Conservation (phyloP, 176 grass and related monocot species). For the bread wheat (Triticum aestivum) region IWGSC_CS_RefSeq_v2.1 NC_057794.1:374027069-374027568, state of each 20-base stretch:
- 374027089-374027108: neutral
- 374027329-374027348: neutral
- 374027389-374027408: slow-evolving; percentile 11
- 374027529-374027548: slow-evolving; percentile 92
- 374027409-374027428: neutral
- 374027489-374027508: slow-evolving; percentile 72
- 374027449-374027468: slow-evolving; percentile 76
- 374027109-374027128: neutral
- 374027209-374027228: neutral
- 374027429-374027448: slow-evolving; percentile 74
- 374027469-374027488: slow-evolving; percentile 76
- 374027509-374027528: slow-evolving; percentile 78
- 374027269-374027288: neutral
- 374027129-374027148: neutral
- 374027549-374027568: slow-evolving; percentile 41
- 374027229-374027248: neutral
- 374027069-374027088: neutral
- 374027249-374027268: neutral
- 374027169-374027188: neutral
- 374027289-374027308: neutral
- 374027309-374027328: neutral
- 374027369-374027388: neutral
- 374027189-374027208: neutral
- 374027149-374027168: neutral
- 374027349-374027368: slow-evolving; percentile 12